These are phyloP conservation scores for Leccinum fallax DNA, from an alignment of 1,284 basidiomycete genomes.

Conservation along the genomic window DNA sequence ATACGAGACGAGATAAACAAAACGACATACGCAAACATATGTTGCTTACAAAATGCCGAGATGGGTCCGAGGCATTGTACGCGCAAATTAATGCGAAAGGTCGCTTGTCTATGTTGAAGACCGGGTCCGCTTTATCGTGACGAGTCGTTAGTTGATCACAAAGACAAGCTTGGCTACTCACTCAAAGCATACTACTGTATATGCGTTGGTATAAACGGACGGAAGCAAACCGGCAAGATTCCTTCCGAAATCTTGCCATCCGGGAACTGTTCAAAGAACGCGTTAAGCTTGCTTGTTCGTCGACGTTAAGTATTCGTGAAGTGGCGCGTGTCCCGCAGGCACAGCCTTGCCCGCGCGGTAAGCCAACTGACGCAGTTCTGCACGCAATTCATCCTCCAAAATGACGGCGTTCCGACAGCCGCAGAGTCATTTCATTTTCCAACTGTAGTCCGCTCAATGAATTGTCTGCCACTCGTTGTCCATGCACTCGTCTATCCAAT, in stretches of 20 bases:
- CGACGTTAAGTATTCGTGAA: slow-evolving; percentile 55
- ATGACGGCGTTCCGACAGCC: too few species aligned
- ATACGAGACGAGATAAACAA: slow-evolving; percentile 10
- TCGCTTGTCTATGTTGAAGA: slow-evolving; percentile 92
- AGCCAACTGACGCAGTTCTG: too few species aligned
- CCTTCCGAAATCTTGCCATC: slow-evolving; percentile 88
- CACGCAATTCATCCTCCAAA: too few species aligned
- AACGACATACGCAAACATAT: not conserved
- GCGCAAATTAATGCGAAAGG: slow-evolving; percentile 93
- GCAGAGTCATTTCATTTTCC: too few species aligned
- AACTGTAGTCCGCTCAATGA: too few species aligned
- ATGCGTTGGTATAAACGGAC: slow-evolving; percentile 75
- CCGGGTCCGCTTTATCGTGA: slow-evolving; percentile 69
- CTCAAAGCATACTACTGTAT: slow-evolving; percentile 88
- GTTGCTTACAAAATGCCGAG: slow-evolving; percentile 72
- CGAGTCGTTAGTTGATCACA: slow-evolving; percentile 5
- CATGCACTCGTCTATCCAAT: too few species aligned
- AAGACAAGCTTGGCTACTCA: slow-evolving; percentile 40
- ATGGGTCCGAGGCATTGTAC: slow-evolving; percentile 81
- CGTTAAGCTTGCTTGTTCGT: slow-evolving; percentile 74
- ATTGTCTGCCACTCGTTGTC: too few species aligned
- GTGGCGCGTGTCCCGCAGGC: slow-evolving; percentile 27
- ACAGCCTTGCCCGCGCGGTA: too few species aligned
- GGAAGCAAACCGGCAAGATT: slow-evolving; percentile 75
- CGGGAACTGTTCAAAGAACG: slow-evolving; percentile 76